A percentile compares a stretch with the other conserved stretches of the same genome.
Evolutionary conservation across 2,329 filamentous ascomycete genomes (phyloP).

Genomic region (Drechslera avenae): DNA sequence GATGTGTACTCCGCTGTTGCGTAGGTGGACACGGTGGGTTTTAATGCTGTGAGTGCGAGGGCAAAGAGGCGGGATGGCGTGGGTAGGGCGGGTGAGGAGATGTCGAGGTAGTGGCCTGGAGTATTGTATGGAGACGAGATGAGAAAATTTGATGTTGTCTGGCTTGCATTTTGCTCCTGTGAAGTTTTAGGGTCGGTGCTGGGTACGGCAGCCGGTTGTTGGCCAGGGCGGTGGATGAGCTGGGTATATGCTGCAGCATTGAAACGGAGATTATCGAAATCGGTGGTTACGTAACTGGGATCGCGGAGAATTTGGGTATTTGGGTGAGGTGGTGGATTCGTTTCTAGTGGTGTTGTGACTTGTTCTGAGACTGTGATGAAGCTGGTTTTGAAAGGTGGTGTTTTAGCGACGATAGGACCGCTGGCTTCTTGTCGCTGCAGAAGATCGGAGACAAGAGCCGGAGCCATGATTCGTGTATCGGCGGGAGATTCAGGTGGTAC

Average conservation of each 20-base stretch:
- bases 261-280: conserved; percentile 44
- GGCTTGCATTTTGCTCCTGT: not conserved
- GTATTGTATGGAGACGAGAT: conserved; percentile 78
- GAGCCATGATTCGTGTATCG: not conserved
- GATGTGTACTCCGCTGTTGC: conserved; percentile 74
- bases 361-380: not conserved
- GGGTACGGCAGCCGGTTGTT: conserved; percentile 16
- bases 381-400: not conserved
- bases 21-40: conserved; percentile 70
- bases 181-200: not conserved
- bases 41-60: conserved; percentile 69
- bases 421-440: not conserved
- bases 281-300: conserved; percentile 33
- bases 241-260: conserved; percentile 40
- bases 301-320: conserved; percentile 20
- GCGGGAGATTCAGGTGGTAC: too few relatives aligned
- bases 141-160: conserved; percentile 49
- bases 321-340: not conserved
- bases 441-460: not conserved
- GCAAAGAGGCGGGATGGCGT: conserved; percentile 71
- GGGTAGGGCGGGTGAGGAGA: conserved; percentile 63
- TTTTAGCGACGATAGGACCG: not conserved
- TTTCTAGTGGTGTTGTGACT: not conserved
- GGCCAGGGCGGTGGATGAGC: conserved; percentile 14
- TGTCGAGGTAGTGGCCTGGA: conserved; percentile 71